Evolutionary conservation across 495 filamentous ascomycete species (phyloP).

Genomic region (Letharia columbiana): DNA sequence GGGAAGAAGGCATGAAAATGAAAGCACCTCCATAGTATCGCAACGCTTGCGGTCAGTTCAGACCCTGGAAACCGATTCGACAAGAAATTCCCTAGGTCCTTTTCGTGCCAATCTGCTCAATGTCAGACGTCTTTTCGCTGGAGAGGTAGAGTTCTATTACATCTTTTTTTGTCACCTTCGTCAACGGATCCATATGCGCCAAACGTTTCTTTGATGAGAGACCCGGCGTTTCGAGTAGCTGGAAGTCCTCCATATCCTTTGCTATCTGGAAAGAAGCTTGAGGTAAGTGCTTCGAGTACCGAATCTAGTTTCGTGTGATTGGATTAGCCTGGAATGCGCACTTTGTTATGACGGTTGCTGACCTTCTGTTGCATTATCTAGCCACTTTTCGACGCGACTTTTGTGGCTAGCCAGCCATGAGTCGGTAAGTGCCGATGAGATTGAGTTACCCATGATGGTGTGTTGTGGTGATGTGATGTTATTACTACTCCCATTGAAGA

Average conservation of each 20-base stretch:
- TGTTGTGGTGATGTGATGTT: neutral
- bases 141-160: neutral
- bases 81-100: neutral
- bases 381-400: neutral
- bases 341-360: neutral
- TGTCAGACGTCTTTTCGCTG: neutral
- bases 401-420: neutral
- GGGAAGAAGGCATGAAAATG: neutral
- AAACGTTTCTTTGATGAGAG: neutral
- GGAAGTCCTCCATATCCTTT: neutral
- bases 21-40: conserved; percentile 1
- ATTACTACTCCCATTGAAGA: neutral
- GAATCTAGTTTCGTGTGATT: neutral
- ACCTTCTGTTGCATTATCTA: conserved; percentile 1
- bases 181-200: neutral
- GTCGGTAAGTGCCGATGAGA: neutral
- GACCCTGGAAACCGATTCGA: neutral
- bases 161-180: neutral
- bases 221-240: neutral
- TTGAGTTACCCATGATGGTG: neutral
- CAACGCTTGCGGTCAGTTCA: neutral
- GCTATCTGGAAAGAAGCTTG: neutral
- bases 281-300: neutral
- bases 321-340: neutral
- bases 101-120: neutral